Base-by-base conservation (phyloP, 208 protist species). In the Endotrypanum monterogeii region DNA sequence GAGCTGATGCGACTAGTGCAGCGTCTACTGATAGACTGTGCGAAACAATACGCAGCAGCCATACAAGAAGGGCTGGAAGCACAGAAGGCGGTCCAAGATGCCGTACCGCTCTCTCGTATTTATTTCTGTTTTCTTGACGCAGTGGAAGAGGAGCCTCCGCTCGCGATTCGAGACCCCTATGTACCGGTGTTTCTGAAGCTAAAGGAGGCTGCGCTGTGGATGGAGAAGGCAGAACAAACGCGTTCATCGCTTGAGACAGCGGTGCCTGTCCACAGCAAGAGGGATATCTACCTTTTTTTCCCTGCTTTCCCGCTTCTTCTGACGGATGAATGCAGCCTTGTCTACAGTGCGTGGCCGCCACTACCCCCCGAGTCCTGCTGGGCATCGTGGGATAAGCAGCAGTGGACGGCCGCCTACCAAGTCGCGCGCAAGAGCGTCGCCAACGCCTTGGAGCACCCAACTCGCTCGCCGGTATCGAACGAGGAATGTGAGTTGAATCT, bases 1-100 rank as follows among this genome's bases (percentile, higher is more conserved):
- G 70, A 76, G 56, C 25, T 80, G 0, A 76, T 80, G 76, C 75
- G 76, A 65, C 76, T 80, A n/a, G 68, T 76, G 16, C 76, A 80
- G 46, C 76, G 69, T 30, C 25, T 41, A 8, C 20, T 80, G 62
- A 50, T 80, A 37, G 50, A 67, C 46, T 51, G 62, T n/a, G 76
- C 71, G 56, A 80, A 80, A 55, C 76, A 72, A 65, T 80, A 80
- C 71, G 76, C 76, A 20, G 50, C 76, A 14, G 56, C 23, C 46
- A 80, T 80, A 52, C 76, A 80, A 39, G 48, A 51, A 4, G n/a
- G 30, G 5, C 46, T 76, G 9, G 54, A 66, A 7, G 70, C 56
- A 55, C 76, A 73, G 70, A 55, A 67, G 48, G 54, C 4, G 23
- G 76, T 70, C 6, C 70, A 75, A 11, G 54, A 37, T 30, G 70